phyloP scores from a whole-genome alignment of 2,329 filamentous ascomycete species.

The Beauveria asiatica region DNA sequence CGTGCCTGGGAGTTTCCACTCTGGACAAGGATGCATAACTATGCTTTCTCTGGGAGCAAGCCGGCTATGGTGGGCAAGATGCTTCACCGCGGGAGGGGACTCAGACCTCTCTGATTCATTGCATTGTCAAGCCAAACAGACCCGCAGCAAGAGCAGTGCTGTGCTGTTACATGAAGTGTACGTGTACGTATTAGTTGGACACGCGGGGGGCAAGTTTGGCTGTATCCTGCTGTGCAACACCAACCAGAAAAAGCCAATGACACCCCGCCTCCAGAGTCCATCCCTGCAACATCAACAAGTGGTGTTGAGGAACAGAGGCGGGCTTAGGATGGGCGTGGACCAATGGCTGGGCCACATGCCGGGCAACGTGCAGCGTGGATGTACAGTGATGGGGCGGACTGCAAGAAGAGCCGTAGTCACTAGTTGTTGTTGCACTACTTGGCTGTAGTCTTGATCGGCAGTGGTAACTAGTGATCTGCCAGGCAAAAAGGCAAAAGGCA shows the following conservation, averaged over 20 bases:
- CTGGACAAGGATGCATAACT: constrained; percentile 7
- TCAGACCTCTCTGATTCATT: neutral
- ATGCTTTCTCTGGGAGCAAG: neutral
- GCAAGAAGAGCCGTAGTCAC: neutral
- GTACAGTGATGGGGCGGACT: constrained; percentile 5
- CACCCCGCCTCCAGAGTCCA: constrained; percentile 3
- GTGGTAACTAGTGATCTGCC: neutral
- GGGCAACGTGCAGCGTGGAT: constrained; percentile 16
- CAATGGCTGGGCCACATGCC: constrained; percentile 37
- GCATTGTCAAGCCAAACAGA: neutral
- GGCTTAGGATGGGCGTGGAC: constrained; percentile 19
- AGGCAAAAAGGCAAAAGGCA: neutral
- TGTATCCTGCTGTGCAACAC: neutral
- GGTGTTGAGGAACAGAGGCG: neutral
- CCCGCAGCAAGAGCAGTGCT: constrained; percentile 1
- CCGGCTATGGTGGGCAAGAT: neutral
- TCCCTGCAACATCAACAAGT: neutral
- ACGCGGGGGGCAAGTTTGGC: neutral
- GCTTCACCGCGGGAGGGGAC: neutral
- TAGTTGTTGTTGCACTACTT: neutral
- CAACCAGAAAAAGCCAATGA: neutral
- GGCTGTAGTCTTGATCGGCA: neutral
- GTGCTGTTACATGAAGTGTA: neutral
- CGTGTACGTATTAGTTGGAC: neutral
- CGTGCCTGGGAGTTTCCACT: constrained; percentile 11